These are phyloP conservation scores for Heliosperma pusillum DNA, from an alignment of 148 eudicot genomes.

Conservation along the genomic window DNA sequence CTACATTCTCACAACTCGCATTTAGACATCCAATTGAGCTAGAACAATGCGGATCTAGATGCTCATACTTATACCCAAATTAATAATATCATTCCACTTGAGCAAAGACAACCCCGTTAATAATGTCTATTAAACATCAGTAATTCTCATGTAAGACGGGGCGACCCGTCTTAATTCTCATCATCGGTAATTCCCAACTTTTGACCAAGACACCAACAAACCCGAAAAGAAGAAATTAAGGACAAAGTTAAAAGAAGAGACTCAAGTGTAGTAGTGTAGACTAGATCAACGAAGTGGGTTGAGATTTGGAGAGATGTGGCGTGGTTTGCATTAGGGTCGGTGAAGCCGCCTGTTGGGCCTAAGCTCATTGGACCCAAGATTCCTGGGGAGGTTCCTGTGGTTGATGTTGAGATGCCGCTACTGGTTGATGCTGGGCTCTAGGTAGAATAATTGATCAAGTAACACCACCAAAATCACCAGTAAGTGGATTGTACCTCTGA, in stretches of 20 bases:
- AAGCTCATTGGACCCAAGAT: not conserved
- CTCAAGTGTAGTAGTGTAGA: not conserved
- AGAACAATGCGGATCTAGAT: too few species aligned
- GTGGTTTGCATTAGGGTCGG: not conserved
- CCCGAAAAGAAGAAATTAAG: slow-evolving; percentile 5
- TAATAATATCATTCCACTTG: too few species aligned
- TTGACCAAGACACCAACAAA: not conserved
- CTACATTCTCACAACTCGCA: too few species aligned
- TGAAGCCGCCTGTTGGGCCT: not conserved
- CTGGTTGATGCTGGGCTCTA: not conserved
- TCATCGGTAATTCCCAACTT: slow-evolving; percentile 18
- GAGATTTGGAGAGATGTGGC: slow-evolving; percentile 10
- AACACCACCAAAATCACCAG: too few species aligned
- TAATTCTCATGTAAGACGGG: too few species aligned
- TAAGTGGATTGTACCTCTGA: too few species aligned
- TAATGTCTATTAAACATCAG: too few species aligned
- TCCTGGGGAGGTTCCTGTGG: not conserved
- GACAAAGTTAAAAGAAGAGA: not conserved
- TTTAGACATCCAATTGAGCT: too few species aligned
- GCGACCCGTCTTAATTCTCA: too few species aligned
- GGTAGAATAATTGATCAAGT: too few species aligned
- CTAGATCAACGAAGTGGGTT: not conserved
- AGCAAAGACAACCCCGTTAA: too few species aligned
- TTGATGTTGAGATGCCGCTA: not conserved
- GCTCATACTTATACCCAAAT: too few species aligned